Base-by-base conservation (phyloP, 768 basidiomycete species). In the Myochromella boudieri region DNA sequence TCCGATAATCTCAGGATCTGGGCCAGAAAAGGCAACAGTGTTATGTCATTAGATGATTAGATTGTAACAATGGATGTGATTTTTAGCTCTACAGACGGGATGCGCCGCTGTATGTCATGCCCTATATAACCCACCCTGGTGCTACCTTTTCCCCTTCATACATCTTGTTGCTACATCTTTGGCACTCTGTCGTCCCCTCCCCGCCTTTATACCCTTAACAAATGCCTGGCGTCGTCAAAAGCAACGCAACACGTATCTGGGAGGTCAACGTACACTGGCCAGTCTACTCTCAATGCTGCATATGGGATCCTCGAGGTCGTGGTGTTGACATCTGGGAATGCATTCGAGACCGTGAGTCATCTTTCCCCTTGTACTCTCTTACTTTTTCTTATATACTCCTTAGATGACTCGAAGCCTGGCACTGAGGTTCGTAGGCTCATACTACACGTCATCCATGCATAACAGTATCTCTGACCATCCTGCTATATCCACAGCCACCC, bases 321-420 rank as follows among this genome's bases (percentile, higher is more conserved):
- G 80, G 82, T 21, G 86, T 88, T 32, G 83, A 86, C 46, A 76
- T 88, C 44, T 88, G 85, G 85, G 85, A 88, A 57, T 88, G 86
- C 60, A 69, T 87, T 44, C 66, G 71, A 63, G 76, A 79, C 56
- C 86, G 86, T 87, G 65, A 66, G 83, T 76, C 26, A 42, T 28
- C 52, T 42, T 21, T 29, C 46, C 25, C 44, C 33, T n/a, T 15
- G 37, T 15, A 31, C 42, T 26, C 32, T 18, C 17, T 29, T 32
- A 14, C 40, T 36, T 10, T 22, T 50, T 57, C 44, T 52, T 25
- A 36, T 17, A 21, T 41, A 18, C 42, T 47, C 37, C 40, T 21
- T 46, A 87, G 85, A 87, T 67, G 68, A 80, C 42, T 84, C 85
- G 9, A 78, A 76, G 5, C 70, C 74, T 0, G 71, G 74, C 37